These are phyloP conservation scores for Exophiala sp. DNA, from an alignment of 2,329 filamentous ascomycete species.

Conservation along the genomic window DNA sequence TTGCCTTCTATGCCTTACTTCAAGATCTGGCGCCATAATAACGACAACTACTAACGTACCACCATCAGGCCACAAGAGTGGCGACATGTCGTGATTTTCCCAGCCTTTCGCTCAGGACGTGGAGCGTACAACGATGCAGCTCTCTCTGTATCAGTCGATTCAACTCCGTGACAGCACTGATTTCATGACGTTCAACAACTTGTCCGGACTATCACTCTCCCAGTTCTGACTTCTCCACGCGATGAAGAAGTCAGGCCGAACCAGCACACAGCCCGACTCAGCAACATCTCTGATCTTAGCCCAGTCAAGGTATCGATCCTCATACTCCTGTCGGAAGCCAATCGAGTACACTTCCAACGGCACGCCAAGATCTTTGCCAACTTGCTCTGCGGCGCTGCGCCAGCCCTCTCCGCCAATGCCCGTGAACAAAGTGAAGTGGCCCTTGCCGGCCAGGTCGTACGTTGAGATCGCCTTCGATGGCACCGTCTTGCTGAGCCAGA, in stretches of 20 bases:
- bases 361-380: constrained; percentile 41
- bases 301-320: constrained; percentile 63
- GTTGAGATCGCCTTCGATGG: constrained; percentile 51
- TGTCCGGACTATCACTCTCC: constrained; percentile 8
- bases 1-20: too few species aligned
- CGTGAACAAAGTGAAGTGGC: constrained; percentile 49
- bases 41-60: too few species aligned
- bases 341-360: constrained; percentile 51
- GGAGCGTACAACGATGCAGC: too few species aligned
- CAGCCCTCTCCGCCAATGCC: constrained; percentile 55
- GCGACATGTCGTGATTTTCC: too few species aligned
- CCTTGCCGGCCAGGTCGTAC: constrained; percentile 57
- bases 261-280: constrained; percentile 56
- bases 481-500: constrained; percentile 54
- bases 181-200: constrained; percentile 10
- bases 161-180: constrained; percentile 3
- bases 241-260: constrained; percentile 56
- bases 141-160: background rate
- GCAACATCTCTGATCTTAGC: constrained; percentile 49
- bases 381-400: constrained; percentile 47
- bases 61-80: too few species aligned
- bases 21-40: too few species aligned
- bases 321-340: constrained; percentile 57
- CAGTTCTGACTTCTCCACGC: constrained; percentile 46
- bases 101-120: too few species aligned